phyloP scores from a whole-genome alignment of 495 filamentous ascomycete species.

The Xylaria flabelliformis region DNA sequence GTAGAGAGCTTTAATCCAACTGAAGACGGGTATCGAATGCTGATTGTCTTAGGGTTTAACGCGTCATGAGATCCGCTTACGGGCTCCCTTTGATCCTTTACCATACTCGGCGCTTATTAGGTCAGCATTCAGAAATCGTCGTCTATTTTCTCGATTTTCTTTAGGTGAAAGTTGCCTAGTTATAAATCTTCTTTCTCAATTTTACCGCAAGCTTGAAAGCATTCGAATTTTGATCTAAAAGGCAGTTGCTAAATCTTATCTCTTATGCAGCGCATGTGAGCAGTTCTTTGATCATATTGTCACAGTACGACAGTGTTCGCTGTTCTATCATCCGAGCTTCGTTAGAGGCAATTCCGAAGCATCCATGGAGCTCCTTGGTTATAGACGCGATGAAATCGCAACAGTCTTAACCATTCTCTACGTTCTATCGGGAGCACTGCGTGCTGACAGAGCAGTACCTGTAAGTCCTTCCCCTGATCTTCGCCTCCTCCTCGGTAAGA shows the following conservation, averaged over 20 bases:
- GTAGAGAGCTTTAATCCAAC: slow-evolving; percentile 38
- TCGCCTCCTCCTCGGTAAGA: neutral
- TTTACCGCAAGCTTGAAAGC: neutral
- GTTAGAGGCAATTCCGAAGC: slow-evolving; percentile 52
- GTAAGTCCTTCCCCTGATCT: slow-evolving; percentile 29
- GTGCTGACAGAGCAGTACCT: slow-evolving; percentile 57
- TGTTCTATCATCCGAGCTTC: slow-evolving; percentile 61
- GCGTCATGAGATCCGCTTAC: slow-evolving; percentile 62
- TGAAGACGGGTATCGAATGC: neutral
- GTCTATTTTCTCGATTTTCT: neutral
- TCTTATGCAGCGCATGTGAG: slow-evolving; percentile 50
- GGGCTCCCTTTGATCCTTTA: slow-evolving; percentile 61
- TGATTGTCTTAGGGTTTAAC: slow-evolving; percentile 49
- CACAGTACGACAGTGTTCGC: slow-evolving; percentile 61
- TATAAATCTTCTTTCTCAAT: neutral
- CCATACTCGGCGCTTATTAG: slow-evolving; percentile 62
- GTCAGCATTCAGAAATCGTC: neutral
- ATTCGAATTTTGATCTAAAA: neutral
- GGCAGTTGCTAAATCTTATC: neutral
- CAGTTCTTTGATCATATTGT: slow-evolving; percentile 65
- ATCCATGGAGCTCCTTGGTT: slow-evolving; percentile 50
- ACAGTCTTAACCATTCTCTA: slow-evolving; percentile 65
- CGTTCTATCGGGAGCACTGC: slow-evolving; percentile 59
- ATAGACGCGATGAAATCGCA: slow-evolving; percentile 62
- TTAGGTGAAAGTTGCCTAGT: no score